Evolutionary conservation across 2,329 filamentous ascomycete genomes (phyloP), one percentile per base, ranked within the genome.

Genomic region (Curvularia eragrostidis): DNA sequence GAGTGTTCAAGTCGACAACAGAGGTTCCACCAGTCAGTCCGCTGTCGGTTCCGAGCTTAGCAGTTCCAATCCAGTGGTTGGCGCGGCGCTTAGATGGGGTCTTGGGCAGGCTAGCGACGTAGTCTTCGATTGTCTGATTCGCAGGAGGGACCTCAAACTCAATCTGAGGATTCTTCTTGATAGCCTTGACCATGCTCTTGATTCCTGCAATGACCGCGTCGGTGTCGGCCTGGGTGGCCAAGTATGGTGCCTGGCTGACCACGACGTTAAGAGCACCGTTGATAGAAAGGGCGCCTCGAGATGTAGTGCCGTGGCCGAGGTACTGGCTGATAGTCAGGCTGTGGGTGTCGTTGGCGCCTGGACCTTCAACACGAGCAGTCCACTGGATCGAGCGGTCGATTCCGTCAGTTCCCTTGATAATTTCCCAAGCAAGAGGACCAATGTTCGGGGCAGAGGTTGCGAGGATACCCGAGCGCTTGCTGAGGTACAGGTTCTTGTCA

Each of bases 361-460:
- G 79, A 38, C 83, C 82, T 62, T 89, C 87, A 24, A 89, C 86
- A 62, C 87, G 83, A 42, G 86, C 83, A 9, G 87, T 89, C 81
- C 85, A 90, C 70, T 90, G 87, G 18, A 89, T 78, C 65, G 88
- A 85, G 46, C 87, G 82, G 8, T 83, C 82, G 54, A 87, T 83
- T 24, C 86, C 86, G 64, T 91, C 87, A 7, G 75, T 68, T 23
- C 79, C 80, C 55, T 74, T 73, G 67, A 88, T 82, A 59, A 86
- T 82, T 61, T 88, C 85, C 81, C 83, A 88, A 71, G 83, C 84
- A 74, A 87, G 80, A 23, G 86, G 83, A 0, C 86, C 85, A 54
- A 89, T 87, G 73, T 89, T 87, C 23, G 87, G 86, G 1, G 86
- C 85, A 24, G 87, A 85, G 70, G 88, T 85, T 1, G 87, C 81